Evolutionary conservation across 495 filamentous ascomycete genomes (phyloP).

Genomic region (Talaromyces ruber): DNA sequence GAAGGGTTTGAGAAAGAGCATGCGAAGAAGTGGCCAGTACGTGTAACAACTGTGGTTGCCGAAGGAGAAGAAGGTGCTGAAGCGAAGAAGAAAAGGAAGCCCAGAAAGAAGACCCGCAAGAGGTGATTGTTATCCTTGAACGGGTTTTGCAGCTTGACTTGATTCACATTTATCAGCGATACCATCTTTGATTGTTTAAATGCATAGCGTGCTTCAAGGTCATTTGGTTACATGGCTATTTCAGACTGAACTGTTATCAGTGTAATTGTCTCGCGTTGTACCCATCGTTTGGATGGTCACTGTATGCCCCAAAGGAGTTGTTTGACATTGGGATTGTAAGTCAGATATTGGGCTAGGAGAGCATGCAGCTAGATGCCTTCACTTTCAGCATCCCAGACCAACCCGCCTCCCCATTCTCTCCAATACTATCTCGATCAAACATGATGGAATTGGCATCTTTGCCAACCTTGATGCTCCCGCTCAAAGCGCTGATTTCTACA

Average conservation of each 20-base stretch:
- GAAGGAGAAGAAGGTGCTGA: conserved; percentile 30
- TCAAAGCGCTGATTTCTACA: background rate
- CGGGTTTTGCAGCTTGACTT: background rate
- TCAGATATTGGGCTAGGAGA: background rate
- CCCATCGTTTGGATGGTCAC: background rate
- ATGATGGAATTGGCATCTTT: background rate
- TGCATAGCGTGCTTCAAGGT: conserved; percentile 1
- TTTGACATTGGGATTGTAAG: background rate
- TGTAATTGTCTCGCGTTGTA: background rate
- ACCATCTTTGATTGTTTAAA: conserved; percentile 1
- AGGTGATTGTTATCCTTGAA: conserved; percentile 19
- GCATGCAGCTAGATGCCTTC: background rate
- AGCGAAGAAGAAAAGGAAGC: conserved; percentile 45
- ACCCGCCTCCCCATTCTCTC: background rate
- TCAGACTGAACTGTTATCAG: background rate
- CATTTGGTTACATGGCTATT: background rate
- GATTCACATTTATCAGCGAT: background rate
- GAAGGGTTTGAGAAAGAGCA: conserved; percentile 74
- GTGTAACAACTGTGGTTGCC: conserved; percentile 28
- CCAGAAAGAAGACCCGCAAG: conserved; percentile 39
- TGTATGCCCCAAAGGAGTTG: background rate
- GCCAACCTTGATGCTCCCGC: background rate
- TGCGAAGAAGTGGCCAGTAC: conserved; percentile 50
- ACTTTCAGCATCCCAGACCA: background rate
- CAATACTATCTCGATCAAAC: background rate